Base-by-base conservation (phyloP, 192 early-diverging fungal species). In the Coemansia sp. region DNA sequence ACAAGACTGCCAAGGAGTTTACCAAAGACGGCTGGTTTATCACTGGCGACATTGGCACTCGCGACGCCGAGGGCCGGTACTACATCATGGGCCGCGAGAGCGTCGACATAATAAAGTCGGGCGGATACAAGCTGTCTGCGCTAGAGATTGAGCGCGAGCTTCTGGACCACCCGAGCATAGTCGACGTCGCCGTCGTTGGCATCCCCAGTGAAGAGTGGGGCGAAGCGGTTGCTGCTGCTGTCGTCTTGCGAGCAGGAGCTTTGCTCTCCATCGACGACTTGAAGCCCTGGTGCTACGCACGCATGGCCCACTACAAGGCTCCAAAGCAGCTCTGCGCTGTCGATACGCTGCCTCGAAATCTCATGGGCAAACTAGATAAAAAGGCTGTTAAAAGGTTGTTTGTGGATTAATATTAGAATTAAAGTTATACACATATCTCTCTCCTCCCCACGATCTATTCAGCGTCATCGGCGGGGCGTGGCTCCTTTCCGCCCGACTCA, bases 301-400 rank as follows among this genome's bases (percentile, higher is more conserved):
- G 80, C 41, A 69, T 96, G 67, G 92, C 94, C 3, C 73, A 71
- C 44, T 95, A 94, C 80, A 94, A 96, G 73, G 62, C 91, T 1
- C 94, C 94, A 9, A 87, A 76, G 44, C 34, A 72, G 60, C 55
- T 88, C 20, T 66, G 71, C 30, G 44, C 80, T 3, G 71, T 86
- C 2, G 84, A 88, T 38, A 69, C 74, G 27, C 69, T 96, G 65
- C 94, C 93, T 7, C 83, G 89, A 34, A 96, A 96, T 64, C 87
- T 89, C 5, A 94, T 96, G 92, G 92, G 93, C 27, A 96, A 96
- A 82, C 87, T 95, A 11, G 90, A 89, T 71, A 96, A 96, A 72
- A 94, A 92, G 74, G 87, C 85, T 6, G 76, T 95, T 38, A 67
- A 81, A 38, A 64, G 62, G 10, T 47, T 88, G 35, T 93, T 92